Conservation (phyloP, 352 stramenopile genomes). For the Elongisporangium undulatum region DNA sequence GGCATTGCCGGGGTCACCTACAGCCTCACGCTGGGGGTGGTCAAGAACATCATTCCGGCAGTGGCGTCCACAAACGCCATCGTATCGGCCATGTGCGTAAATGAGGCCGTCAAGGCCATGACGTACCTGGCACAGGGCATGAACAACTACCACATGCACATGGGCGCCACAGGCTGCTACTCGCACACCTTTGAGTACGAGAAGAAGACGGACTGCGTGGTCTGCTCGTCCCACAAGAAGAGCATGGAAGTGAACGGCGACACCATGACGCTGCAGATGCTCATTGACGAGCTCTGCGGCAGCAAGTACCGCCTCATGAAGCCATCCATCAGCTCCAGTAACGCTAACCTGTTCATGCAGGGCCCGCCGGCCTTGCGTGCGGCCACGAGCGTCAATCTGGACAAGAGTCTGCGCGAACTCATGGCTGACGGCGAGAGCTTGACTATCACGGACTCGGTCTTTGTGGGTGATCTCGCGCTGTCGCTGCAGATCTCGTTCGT, state of each 20-base stretch:
- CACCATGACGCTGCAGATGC: conserved; percentile 42
- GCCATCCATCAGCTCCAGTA: conserved; percentile 63
- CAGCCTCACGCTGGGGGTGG: conserved; percentile 95
- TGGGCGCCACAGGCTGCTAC: conserved; percentile 94
- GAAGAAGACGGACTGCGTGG: conserved; percentile 84
- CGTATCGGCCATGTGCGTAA: conserved; percentile 94
- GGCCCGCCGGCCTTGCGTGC: conserved; percentile 75
- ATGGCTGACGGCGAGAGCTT: conserved; percentile 87
- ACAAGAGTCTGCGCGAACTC: conserved; percentile 87
- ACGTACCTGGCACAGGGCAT: conserved; percentile 95
- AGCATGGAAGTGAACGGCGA: conserved; percentile 44
- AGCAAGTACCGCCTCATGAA: conserved; percentile 61
- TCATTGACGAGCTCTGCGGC: conserved; percentile 64
- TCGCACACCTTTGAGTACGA: conserved; percentile 97
- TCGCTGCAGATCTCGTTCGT: conserved; percentile 44
- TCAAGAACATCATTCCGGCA: conserved; percentile 98
- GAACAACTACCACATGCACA: conserved; percentile 99
- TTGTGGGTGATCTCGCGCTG: conserved; percentile 77
- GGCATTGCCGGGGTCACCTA: conserved; percentile 96
- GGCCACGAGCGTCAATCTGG: conserved; percentile 90
- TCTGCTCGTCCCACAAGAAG: conserved; percentile 80
- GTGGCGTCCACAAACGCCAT: conserved; percentile 97
- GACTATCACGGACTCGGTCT: conserved; percentile 93
- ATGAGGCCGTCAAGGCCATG: conserved; percentile 96
- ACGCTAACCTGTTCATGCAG: conserved; percentile 78